A percentile compares a stretch with the other conserved stretches of the same genome.
phyloP scores from a whole-genome alignment of 2,329 filamentous ascomycete species.

The Daldinia sp. region DNA sequence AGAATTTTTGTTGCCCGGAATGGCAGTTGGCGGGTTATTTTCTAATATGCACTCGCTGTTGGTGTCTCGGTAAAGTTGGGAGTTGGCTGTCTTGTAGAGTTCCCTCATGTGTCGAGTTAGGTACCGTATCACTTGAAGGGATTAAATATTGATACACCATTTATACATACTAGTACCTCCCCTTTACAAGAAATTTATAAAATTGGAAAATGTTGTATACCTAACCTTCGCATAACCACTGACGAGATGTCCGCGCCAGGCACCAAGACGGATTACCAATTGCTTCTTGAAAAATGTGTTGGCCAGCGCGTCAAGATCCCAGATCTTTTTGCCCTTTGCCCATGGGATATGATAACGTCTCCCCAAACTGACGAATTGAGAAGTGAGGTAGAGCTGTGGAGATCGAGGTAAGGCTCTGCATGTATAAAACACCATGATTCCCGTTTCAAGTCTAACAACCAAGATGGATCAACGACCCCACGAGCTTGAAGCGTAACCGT shows the following conservation, averaged over 20 bases:
- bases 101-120: no score
- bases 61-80: no score
- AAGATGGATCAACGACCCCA: conserved; percentile 14
- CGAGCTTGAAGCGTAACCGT: conserved; percentile 15
- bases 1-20: neutral
- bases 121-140: no score
- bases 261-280: neutral
- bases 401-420: conserved; percentile 9
- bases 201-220: no score
- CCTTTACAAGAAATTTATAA: neutral
- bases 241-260: neutral
- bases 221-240: conserved; percentile 1
- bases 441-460: neutral
- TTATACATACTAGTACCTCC: neutral
- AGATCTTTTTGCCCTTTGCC: conserved; percentile 15
- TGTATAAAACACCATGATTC: neutral
- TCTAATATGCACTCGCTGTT: neutral
- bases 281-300: conserved; percentile 10
- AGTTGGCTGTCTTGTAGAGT: no score
- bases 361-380: neutral
- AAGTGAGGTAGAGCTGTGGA: conserved; percentile 13
- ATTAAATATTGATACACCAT: neutral
- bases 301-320: conserved; percentile 15
- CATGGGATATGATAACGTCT: neutral
- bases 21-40: neutral